Evolutionary conservation across 352 stramenopile species (phyloP), one percentile per base, ranked within the genome.

Genomic region (Pythium grandisporangium): DNA sequence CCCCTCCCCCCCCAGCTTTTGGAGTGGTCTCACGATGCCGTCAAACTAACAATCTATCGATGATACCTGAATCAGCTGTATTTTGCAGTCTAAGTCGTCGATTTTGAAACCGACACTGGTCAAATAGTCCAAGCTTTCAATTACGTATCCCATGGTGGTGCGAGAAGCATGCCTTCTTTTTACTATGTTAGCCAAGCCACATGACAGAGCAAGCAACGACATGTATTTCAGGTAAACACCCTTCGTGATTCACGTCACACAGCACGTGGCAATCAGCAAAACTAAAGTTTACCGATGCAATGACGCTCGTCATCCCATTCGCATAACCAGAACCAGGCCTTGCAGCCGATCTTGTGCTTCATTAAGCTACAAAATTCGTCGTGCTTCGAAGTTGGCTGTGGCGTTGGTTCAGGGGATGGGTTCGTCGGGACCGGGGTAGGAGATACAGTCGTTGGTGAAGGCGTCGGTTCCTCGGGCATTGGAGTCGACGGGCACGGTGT

Each of bases 391-490:
- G 36, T 42, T 27, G 36, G 36, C 17, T 21, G 7, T 14, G 33
- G 33, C 7, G 33, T 38, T 16, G 19, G 11, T 2, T 11, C 11
- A 21, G 41, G 16, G 41, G 20, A 24, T 30, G 41, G 22, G 2
- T 32, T 36, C 11, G 37, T 52, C 25, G 45, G 24, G 5, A 26
- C 27, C 4, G 33, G 37, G 12, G 45, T 46, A 6, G 45, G 25
- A 26, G 17, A 26, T 12, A 11, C 17, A 5, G 35, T 27, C 4
- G 25, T 45, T 25, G 34, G 26, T 3, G 35, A 3, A 16, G 34
- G 45, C 29, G 45, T 46, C 17, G 27, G 40, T n/a, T n/a, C n/a
- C 23, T 42, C 44, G 17, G 42, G 42, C 30, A 40, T 48, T 5
- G 42, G 20, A 16, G 33, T 45, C 24, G 35, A n/a, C 42, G 44